Conservation (phyloP, 257 asterid genomes). For the Parsonsia alboflavescens region DNA sequence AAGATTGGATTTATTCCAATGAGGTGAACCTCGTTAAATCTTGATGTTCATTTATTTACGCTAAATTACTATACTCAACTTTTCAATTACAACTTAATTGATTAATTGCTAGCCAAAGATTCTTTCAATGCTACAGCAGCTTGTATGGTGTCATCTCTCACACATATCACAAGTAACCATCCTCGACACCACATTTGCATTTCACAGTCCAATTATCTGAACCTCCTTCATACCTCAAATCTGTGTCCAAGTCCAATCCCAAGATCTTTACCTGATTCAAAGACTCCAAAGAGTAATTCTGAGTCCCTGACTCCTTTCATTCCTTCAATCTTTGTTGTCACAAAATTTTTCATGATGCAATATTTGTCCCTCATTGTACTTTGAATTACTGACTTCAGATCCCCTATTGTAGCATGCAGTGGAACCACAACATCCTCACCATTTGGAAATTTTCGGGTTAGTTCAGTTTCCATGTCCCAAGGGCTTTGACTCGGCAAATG, state of each 20-base stretch:
- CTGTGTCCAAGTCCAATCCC: conserved; percentile 46
- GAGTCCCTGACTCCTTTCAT: conserved; percentile 44
- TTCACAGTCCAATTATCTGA: conserved; percentile 65
- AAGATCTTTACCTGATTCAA: conserved; percentile 64
- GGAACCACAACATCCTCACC: conserved; percentile 61
- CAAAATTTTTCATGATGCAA: conserved; percentile 45
- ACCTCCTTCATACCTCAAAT: conserved; percentile 66
- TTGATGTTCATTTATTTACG: no score
- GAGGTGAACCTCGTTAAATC: no score
- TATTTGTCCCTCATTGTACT: conserved; percentile 72
- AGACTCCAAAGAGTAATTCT: conserved; percentile 64
- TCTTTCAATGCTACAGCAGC: no score
- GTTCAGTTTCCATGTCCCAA: conserved; percentile 22
- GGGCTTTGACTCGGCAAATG: conserved; percentile 42
- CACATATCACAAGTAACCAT: no score
- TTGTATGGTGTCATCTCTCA: no score
- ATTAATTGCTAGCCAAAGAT: no score
- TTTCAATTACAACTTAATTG: no score
- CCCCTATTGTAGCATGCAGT: conserved; percentile 64
- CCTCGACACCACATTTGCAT: no score
- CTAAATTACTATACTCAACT: no score
- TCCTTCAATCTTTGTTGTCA: conserved; percentile 46
- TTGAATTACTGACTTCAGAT: conserved; percentile 52
- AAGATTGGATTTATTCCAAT: no score
- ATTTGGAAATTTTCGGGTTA: conserved; percentile 27